Base-by-base conservation (phyloP, 2,329 filamentous ascomycete species). In the Fusarium gaditjirri region DNA sequence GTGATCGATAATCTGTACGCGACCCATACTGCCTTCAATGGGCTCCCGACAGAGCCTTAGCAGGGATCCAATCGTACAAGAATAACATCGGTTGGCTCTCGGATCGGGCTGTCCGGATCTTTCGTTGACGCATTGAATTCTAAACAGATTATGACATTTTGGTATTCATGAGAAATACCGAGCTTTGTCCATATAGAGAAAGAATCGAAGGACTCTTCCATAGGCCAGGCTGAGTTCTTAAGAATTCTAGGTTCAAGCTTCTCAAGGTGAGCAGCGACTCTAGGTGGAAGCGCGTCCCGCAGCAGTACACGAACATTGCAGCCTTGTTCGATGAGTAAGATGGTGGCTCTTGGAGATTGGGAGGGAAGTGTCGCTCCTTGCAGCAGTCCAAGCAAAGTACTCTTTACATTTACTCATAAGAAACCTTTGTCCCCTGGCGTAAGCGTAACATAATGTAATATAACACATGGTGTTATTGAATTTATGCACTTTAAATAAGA, bases 221-320 rank as follows among this genome's bases (percentile, higher is more conserved):
- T 10, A 29, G 43, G 19, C 25, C 29, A 17, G 14, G 4, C 5
- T 6, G 11, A 33, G 10, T 19, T 33, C 10, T 19, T 23, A 0
- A 33, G 8, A 6, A 9, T 6, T 13, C 16, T 16, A 1, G 3
- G 46, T 5, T 4, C 11, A 23, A 33, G 5, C 21, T 35, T 33
- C 3, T 35, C n/a, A 10, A 50, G 16, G 8, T 8, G 29, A 7
- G 3, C 46, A 19, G 29, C 16, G n/a, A 35, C 8, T 19, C 46
- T 29, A 3, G 8, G 16, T 14, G 1, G 0, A 23, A 35, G n/a
- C 8, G n/a, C 12, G 10, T 50, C 46, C 0, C 7, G n/a, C 3
- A 50, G 5, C 16, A 50, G 8, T 1, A 5, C 19, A 50, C 46
- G 35, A 0, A 50, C 0, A 2, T 10, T 7, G 8, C n/a, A 50